Conservation (phyloP, 2,329 filamentous ascomycete species). For the Fusarium mundagurra region DNA sequence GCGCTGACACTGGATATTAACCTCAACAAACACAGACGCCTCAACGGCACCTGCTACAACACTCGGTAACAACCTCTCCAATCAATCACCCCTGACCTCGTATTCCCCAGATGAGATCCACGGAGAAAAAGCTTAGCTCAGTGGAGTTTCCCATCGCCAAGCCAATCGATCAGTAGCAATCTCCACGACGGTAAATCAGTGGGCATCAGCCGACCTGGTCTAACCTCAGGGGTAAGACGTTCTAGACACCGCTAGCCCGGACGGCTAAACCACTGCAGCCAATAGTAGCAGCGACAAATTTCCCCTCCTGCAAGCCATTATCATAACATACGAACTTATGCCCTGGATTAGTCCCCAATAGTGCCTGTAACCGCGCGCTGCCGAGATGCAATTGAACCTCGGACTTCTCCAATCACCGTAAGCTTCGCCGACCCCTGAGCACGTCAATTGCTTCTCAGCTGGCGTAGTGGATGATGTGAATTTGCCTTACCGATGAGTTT, state of each 20-base stretch:
- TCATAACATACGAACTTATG: neutral
- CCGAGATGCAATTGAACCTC: neutral
- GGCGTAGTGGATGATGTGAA: neutral
- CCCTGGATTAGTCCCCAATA: neutral
- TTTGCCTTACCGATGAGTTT: neutral
- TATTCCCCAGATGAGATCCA: conserved; percentile 1
- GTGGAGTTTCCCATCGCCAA: neutral
- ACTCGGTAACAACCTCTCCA: neutral
- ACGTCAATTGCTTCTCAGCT: neutral
- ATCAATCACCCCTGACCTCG: neutral
- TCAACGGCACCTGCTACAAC: neutral
- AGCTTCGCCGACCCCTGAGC: neutral
- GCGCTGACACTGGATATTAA: neutral
- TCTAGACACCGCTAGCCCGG: neutral
- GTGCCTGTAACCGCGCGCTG: neutral
- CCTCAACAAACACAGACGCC: neutral
- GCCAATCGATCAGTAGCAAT: conserved; percentile 1
- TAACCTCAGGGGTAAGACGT: neutral
- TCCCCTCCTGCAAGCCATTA: neutral
- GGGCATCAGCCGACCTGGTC: neutral
- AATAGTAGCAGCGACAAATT: neutral
- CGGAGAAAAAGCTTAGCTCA: neutral
- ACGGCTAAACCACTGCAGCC: neutral
- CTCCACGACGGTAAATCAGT: neutral
- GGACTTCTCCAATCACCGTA: neutral